Conservation (phyloP, 192 early-diverging fungal species). For the Backusella mclennaniae region DNA sequence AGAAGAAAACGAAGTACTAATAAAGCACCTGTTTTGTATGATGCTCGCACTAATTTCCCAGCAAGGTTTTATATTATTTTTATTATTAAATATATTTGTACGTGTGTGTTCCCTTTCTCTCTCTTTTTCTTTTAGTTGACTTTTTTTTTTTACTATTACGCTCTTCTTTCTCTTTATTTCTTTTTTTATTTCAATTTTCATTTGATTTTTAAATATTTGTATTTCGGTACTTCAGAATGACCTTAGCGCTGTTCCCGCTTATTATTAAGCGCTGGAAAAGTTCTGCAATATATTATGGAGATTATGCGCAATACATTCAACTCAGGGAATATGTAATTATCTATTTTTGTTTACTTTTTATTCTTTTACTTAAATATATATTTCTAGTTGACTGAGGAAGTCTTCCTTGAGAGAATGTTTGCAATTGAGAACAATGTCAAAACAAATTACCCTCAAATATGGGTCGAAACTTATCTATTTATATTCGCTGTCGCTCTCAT, state of each 20-base stretch:
- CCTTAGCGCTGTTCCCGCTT: conserved; percentile 8
- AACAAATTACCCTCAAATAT: conserved; percentile 10
- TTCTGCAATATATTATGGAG: not conserved
- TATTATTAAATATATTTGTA: conserved; percentile 6
- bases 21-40: not conserved
- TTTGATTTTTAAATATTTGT: not conserved
- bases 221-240: not conserved
- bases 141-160: no score
- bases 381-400: not conserved
- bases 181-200: not conserved
- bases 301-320: conserved; percentile 7
- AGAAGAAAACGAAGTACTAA: not conserved
- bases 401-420: conserved; percentile 13
- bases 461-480: conserved; percentile 23
- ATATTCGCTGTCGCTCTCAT: conserved; percentile 14
- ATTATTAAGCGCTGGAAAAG: conserved; percentile 10
- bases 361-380: not conserved
- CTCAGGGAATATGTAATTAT: conserved; percentile 16
- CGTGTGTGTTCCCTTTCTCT: conserved; percentile 9
- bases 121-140: not conserved
- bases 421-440: not conserved
- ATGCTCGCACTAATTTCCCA: conserved; percentile 14
- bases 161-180: not conserved
- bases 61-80: conserved; percentile 5
- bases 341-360: not conserved